Conservation (phyloP, 2,329 filamentous ascomycete species). For the Botrytis sinoallii region DNA sequence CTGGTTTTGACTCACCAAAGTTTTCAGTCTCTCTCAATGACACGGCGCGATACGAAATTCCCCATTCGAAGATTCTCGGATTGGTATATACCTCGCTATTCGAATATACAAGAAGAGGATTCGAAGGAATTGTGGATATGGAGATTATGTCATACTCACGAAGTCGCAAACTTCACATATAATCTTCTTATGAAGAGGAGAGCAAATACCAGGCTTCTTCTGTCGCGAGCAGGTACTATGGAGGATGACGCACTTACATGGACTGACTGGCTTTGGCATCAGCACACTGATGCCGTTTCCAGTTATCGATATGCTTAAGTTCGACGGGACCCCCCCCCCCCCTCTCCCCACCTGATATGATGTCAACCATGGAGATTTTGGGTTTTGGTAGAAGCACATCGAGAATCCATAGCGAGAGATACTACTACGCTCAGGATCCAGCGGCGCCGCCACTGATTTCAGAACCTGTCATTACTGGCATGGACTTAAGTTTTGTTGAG, state of each 20-base stretch:
- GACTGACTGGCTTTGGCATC: background rate
- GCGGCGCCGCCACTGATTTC: background rate
- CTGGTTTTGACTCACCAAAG: background rate
- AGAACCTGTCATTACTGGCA: background rate
- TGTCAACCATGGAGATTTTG: background rate
- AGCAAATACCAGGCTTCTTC: background rate
- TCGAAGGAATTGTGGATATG: background rate
- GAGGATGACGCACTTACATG: background rate
- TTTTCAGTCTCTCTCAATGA: background rate
- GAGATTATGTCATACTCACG: background rate
- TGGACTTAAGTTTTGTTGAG: constrained; percentile 16
- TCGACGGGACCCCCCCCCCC: no score
- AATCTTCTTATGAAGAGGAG: background rate
- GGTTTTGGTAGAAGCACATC: background rate
- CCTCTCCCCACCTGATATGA: background rate
- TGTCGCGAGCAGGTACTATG: background rate
- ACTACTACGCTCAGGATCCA: background rate
- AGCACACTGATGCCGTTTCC: background rate
- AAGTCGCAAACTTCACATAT: background rate
- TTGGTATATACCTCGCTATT: background rate
- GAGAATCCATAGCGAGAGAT: background rate
- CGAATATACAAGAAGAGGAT: background rate
- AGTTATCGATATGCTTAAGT: background rate
- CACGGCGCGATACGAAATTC: background rate
- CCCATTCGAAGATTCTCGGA: background rate